phyloP scores from a whole-genome alignment of 2,329 filamentous ascomycete genomes.

The Paracorniculantispora psalliotae region DNA sequence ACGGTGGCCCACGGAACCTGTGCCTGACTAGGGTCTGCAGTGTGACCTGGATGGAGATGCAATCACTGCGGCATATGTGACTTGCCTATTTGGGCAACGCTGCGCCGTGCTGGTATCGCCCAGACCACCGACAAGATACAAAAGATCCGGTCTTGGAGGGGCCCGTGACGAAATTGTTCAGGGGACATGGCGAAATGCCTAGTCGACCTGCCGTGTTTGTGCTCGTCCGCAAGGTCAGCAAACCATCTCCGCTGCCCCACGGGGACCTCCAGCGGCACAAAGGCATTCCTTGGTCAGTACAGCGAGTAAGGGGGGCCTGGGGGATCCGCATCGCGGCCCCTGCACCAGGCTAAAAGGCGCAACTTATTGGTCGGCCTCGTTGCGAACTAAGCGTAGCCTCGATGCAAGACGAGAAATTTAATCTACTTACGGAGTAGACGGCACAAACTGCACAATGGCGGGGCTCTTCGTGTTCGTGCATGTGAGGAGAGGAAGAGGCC shows the following conservation, averaged over 20 bases:
- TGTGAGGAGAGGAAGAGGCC: too few species aligned
- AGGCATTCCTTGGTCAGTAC: neutral
- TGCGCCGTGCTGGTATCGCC: neutral
- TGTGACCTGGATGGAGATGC: neutral
- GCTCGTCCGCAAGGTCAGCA: neutral
- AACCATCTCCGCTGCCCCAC: slow-evolving; percentile 4
- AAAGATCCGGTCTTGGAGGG: neutral
- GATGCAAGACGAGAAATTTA: neutral
- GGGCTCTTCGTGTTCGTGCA: too few species aligned
- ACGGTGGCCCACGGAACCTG: neutral
- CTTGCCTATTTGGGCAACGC: neutral
- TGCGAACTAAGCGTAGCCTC: neutral
- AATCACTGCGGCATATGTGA: neutral
- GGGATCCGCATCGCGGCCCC: neutral
- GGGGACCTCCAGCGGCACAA: neutral
- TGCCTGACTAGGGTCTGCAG: neutral
- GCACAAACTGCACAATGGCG: neutral
- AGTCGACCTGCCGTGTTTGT: slow-evolving; percentile 1
- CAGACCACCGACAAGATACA: too few species aligned
- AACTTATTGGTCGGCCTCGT: neutral
- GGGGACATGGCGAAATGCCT: neutral
- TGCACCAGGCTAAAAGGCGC: neutral
- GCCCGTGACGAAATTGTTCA: neutral
- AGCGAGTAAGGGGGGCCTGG: neutral
- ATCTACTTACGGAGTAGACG: neutral